Evolutionary conservation across 805 yeast species (phyloP), one percentile per base, ranked within the genome.

Genomic region (Pichia paraexigua): DNA sequence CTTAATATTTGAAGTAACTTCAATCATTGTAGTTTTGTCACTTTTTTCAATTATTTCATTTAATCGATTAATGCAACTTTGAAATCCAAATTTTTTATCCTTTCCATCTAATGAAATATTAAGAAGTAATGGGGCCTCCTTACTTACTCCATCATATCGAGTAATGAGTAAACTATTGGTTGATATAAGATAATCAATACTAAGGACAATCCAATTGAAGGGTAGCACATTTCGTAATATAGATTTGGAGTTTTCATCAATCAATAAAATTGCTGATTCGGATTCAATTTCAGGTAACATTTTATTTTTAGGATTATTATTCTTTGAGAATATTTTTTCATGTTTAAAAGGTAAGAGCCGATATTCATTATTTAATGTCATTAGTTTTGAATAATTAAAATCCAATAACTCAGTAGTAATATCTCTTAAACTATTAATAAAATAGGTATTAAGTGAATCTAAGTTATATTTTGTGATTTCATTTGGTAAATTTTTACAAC

Each of bases 101-200:
- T 71, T 77, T 46, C 87, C 68, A 22, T 73, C 73, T 43, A 86
- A 60, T 0, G 95, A 91, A 25, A 90, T 61, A 47, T 83, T 73
- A 17, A 85, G 48, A 46, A 55, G 40, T 5, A 76, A 67, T 17
- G 76, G 70, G 3, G 12, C 13, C 13, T 1, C 57, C 58, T 0
- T 53, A 59, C 13, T 22, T 35, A n/a, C 28, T 0, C 35, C 27
- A 24, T 47, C 45, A 41, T 55, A 45, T 47, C 49, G 59, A 49
- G 53, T 58, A 4, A 89, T 52, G 0, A 83, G 55, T 27, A 90
- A 66, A 60, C 80, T 83, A 0, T 83, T 85, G 10, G 83, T 75
- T 10, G 71, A 58, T 0, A 77, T 67, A 55, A 88, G 81, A 10
- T 79, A 60, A 58, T 84, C 91, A 24, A 90, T 64, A 0, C 84